Evolutionary conservation across 805 yeast species (phyloP).

Genomic region (Wickerhamiella musiphila): DNA sequence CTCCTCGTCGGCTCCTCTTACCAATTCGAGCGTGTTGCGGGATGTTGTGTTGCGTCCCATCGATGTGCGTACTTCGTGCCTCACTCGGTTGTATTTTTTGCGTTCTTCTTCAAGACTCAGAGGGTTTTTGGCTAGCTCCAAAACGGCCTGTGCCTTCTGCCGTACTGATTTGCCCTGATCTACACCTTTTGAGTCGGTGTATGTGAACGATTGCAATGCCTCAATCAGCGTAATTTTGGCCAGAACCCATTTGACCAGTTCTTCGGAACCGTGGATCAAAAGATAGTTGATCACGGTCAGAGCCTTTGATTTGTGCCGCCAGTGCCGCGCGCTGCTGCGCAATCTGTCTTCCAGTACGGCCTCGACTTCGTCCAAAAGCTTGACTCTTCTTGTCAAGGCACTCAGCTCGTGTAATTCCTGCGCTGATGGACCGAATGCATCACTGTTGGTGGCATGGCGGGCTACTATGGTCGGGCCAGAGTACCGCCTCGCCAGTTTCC

Average conservation of each 20-base stretch:
- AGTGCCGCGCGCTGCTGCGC: conserved; percentile 10
- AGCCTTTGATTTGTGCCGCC: conserved; percentile 17
- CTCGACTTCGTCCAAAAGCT: conserved; percentile 9
- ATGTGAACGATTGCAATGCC: conserved; percentile 6
- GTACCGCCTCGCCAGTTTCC: conserved; percentile 4
- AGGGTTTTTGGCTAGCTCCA: conserved; percentile 16
- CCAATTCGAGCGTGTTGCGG: conserved; percentile 14
- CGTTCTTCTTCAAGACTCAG: conserved; percentile 16
- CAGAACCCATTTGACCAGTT: conserved; percentile 11
- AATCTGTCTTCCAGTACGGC: conserved; percentile 13
- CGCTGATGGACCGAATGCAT: conserved; percentile 12
- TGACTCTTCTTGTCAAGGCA: conserved; percentile 8
- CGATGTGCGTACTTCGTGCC: conserved; percentile 18
- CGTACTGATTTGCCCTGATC: conserved; percentile 21
- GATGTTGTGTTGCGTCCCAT: conserved; percentile 14
- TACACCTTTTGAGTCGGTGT: conserved; percentile 13
- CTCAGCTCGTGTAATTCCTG: conserved; percentile 13
- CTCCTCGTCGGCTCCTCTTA: conserved; percentile 12
- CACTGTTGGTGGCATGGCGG: conserved; percentile 13
- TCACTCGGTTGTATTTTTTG: conserved; percentile 15
- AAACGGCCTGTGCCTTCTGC: conserved; percentile 17
- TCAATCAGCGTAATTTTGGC: conserved; percentile 4
- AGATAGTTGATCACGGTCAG: conserved; percentile 15
- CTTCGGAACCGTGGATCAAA: conserved; percentile 13
- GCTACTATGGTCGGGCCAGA: conserved; percentile 10